Conservation (phyloP, 257 asterid genomes). For the Solanum gandarillasii region DNA sequence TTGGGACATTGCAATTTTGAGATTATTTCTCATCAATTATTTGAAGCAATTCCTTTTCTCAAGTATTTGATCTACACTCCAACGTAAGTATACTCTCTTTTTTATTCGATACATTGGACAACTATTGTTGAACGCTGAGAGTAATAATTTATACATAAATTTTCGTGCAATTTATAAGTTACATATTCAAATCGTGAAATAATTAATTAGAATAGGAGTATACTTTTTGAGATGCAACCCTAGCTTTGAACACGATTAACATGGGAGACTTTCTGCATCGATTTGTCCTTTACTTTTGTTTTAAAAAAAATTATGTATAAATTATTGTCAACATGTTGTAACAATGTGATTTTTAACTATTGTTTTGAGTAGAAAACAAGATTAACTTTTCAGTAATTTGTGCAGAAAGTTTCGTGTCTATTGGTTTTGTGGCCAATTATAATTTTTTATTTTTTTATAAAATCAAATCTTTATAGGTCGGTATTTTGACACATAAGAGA, state of each 20-base stretch:
- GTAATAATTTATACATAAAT: not conserved
- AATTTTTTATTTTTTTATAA: not conserved
- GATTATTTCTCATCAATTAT: conserved; percentile 61
- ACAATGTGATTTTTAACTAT: not conserved
- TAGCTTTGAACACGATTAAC: not conserved
- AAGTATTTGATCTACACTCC: conserved; percentile 66
- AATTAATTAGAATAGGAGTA: not conserved
- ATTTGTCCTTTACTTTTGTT: not conserved
- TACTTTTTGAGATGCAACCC: rapidly evolving
- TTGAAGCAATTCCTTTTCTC: conserved; percentile 47
- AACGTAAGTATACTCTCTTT: conserved; percentile 39
- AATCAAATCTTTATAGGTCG: not conserved
- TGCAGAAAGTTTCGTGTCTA: not conserved
- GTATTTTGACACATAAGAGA: not conserved
- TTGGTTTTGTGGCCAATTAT: not conserved
- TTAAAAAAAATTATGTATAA: not conserved
- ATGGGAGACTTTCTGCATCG: rapidly evolving
- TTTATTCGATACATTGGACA: too few relatives aligned
- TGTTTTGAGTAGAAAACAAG: not conserved
- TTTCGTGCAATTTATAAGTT: rapidly evolving
- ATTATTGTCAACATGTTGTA: not conserved
- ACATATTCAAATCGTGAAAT: not conserved
- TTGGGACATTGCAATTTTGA: conserved; percentile 84
- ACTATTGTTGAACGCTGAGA: too few relatives aligned
- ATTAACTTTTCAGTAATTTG: not conserved